phyloP scores from a whole-genome alignment of 352 stramenopile genomes.

The Phytophthora vignae region DNA sequence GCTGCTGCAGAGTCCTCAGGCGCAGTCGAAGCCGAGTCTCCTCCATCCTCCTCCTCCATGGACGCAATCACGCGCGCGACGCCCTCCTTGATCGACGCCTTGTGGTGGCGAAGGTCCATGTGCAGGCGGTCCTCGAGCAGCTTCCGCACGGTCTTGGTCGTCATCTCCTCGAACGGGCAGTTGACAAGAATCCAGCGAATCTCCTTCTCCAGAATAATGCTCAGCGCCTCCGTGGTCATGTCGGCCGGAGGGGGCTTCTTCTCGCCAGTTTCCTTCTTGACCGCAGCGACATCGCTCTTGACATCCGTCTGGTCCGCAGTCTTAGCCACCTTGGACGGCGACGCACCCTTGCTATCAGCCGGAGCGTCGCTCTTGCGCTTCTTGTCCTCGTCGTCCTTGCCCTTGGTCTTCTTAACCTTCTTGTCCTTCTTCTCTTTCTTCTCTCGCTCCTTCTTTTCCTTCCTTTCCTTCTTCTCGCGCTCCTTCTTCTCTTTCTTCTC shows the following conservation, averaged over 20 bases:
- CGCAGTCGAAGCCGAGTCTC: constrained; percentile 26
- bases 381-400: constrained; percentile 41
- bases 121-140: constrained; percentile 73
- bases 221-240: constrained; percentile 55
- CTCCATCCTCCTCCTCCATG: constrained; percentile 66
- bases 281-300: constrained; percentile 34
- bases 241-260: constrained; percentile 37
- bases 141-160: constrained; percentile 83
- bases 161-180: constrained; percentile 85
- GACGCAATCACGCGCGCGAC: constrained; percentile 79
- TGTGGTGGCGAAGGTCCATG: constrained; percentile 79
- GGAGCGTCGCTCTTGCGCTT: constrained; percentile 51
- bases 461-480: constrained; percentile 29
- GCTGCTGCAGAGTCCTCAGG: constrained; percentile 18
- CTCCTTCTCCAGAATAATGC: constrained; percentile 71
- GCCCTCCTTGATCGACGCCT: constrained; percentile 77
- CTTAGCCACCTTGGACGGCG: constrained; percentile 55
- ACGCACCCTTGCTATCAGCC: constrained; percentile 19
- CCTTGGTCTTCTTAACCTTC: constrained; percentile 44
- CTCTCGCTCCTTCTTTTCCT: constrained; percentile 26
- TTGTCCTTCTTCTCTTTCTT: constrained; percentile 50
- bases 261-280: constrained; percentile 16
- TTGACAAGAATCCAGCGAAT: constrained; percentile 85
- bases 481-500: constrained; percentile 52
- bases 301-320: constrained; percentile 46